Conservation (phyloP, 352 stramenopile genomes). For the Phytophthora fragariaefolia region DNA sequence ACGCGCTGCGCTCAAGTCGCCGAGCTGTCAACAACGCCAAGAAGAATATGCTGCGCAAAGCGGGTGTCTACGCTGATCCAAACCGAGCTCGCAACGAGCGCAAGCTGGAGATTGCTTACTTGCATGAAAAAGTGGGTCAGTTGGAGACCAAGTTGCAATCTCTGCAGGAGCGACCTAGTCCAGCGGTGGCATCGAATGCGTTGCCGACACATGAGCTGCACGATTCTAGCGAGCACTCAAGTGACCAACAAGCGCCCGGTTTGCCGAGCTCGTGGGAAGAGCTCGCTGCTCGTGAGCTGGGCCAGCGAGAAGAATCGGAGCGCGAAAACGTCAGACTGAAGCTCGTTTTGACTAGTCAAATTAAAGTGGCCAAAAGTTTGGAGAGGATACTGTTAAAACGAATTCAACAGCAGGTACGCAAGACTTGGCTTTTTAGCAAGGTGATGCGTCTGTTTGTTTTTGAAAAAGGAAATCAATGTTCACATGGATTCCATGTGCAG, state of each 20-base stretch:
- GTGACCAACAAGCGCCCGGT: not conserved
- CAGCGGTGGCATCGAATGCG: not conserved
- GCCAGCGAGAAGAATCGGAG: conserved; percentile 24
- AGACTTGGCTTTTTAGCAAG: not conserved
- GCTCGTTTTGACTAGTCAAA: conserved; percentile 49
- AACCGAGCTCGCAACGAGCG: conserved; percentile 36
- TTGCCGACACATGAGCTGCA: no score
- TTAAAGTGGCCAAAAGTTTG: conserved; percentile 52
- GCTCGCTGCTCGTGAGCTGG: conserved; percentile 18
- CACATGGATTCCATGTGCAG: conserved; percentile 6
- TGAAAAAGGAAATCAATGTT: not conserved
- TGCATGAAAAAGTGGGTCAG: conserved; percentile 44
- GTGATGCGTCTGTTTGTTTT: not conserved
- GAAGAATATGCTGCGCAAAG: conserved; percentile 23
- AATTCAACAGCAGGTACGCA: conserved; percentile 23
- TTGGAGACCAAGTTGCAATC: conserved; percentile 40
- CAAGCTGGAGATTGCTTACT: conserved; percentile 45
- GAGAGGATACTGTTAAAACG: conserved; percentile 47
- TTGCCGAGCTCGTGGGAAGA: conserved; percentile 18
- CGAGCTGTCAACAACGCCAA: conserved; percentile 6
- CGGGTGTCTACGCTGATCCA: conserved; percentile 23
- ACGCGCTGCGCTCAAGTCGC: conserved; percentile 1
- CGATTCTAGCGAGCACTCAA: not conserved
- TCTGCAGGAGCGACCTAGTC: conserved; percentile 4
- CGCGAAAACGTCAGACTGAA: conserved; percentile 43